Base-by-base conservation (phyloP, 192 early-diverging fungal genomes). In the Coemansia sp. region DNA sequence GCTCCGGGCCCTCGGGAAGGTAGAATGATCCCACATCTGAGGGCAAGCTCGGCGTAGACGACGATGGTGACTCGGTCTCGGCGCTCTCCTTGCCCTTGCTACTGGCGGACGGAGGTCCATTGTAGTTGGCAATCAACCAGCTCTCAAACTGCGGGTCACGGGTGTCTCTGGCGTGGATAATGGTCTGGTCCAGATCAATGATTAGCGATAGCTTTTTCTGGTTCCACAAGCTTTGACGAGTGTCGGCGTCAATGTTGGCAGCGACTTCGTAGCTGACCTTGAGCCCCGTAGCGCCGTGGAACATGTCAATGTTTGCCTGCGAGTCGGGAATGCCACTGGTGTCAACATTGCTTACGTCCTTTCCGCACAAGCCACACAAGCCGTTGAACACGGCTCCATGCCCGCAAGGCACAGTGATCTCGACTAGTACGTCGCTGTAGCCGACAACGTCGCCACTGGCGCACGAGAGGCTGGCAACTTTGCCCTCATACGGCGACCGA, bases 131-230 rank as follows among this genome's bases (percentile, higher is more conserved):
- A 19, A 61, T 52, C n/a, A 79, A 55, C 63, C 70, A 68, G 21
- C 23, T 8, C 9, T 64, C 60, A 51, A 74, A 70, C 7, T 39
- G 27, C 7, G 50, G 64, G 25, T 80, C 64, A 0, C 37, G 35
- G 13, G 70, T 63, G 25, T 66, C 70, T n/a, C 58, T 60, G 5
- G 96, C 93, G 48, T 99, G 97, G 38, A 99, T 89, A 15, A 99
- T 81, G 1, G 97, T 99, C 70, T 95, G 93, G 69, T 99, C 97
- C 40, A 99, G 80, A 81, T 99, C 97, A 15, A 99, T 82, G 46
- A 99, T 87, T 19, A 99, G 70, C 4, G 89, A 91, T 34, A 99
- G 81, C 60, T 87, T 91, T 43, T 80, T 67, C 25, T 78, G 79
- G 3, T 69, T 58, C 50, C 86, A 53, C 40, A 99, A 71, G 56